phyloP scores from a whole-genome alignment of 2,329 filamentous ascomycete genomes.

The Pleoardoris graminearum region DNA sequence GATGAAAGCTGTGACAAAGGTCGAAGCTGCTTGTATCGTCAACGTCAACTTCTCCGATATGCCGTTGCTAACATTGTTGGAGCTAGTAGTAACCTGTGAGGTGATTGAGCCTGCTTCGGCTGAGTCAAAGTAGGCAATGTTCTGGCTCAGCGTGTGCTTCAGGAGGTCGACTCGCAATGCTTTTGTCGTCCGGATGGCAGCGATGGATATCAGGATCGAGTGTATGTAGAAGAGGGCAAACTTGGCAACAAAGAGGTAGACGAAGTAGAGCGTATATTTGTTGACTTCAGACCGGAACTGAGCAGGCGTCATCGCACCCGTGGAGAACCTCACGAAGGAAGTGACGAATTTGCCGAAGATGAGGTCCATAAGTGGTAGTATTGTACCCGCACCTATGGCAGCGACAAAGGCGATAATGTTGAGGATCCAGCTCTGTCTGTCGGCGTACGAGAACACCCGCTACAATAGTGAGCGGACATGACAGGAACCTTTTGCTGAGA shows the following conservation, averaged over 20 bases:
- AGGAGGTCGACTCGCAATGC: conserved; percentile 64
- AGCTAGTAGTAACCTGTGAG: conserved; percentile 91
- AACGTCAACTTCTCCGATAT: conserved; percentile 58
- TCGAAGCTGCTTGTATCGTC: conserved; percentile 46
- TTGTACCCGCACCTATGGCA: conserved; percentile 50
- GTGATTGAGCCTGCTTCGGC: conserved; percentile 91
- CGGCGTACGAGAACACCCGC: conserved; percentile 44
- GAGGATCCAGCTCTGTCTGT: conserved; percentile 35
- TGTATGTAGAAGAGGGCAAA: conserved; percentile 62
- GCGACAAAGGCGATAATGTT: conserved; percentile 38
- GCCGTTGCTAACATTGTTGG: conserved; percentile 89
- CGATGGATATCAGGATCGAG: conserved; percentile 51
- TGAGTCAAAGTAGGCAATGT: conserved; percentile 65
- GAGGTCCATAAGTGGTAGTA: conserved; percentile 56
- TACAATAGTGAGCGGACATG: conserved; percentile 19
- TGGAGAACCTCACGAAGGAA: conserved; percentile 50
- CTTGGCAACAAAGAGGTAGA: conserved; percentile 70
- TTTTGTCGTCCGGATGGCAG: conserved; percentile 57
- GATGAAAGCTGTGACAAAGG: conserved; percentile 80
- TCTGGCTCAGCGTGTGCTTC: conserved; percentile 59
- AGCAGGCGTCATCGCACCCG: conserved; percentile 34
- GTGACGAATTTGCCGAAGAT: conserved; percentile 57
- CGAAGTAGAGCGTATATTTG: conserved; percentile 62
- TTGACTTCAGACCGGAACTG: conserved; percentile 46
- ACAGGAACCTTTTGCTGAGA: neutral